A percentile compares a stretch with the other conserved stretches of the same genome.
These are phyloP conservation scores for Laguncularia racemosa DNA, from an alignment of 345 rosid genomes.

Conservation along the genomic window DNA sequence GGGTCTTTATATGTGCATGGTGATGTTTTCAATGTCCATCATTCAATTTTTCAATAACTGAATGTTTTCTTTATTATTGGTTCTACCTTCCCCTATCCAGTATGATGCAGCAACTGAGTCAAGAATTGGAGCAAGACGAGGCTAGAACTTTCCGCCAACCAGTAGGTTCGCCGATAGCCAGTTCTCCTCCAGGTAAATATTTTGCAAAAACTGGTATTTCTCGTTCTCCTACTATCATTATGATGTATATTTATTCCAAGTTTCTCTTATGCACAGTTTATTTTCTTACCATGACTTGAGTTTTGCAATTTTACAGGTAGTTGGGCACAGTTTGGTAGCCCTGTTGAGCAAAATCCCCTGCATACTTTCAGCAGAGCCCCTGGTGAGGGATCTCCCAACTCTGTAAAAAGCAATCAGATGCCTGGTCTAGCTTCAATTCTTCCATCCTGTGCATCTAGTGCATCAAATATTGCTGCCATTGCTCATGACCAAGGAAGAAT, in stretches of 20 bases:
- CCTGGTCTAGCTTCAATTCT: conserved; percentile 89
- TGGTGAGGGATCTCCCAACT: conserved; percentile 46
- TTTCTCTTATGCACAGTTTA: background rate
- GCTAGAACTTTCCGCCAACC: conserved; percentile 55
- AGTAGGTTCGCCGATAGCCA: conserved; percentile 62
- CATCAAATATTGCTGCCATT: conserved; percentile 62
- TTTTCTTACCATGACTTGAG: background rate
- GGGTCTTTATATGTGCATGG: background rate
- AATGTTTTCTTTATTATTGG: conserved; percentile 1
- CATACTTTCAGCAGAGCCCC: conserved; percentile 57
- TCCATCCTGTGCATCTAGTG: conserved; percentile 43
- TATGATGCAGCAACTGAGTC: conserved; percentile 59
- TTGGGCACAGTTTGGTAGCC: conserved; percentile 69
- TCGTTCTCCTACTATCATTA: conserved; percentile 5
- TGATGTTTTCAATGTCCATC: background rate
- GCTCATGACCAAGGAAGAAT: conserved; percentile 64
- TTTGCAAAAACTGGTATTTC: conserved; percentile 1
- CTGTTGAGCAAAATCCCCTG: conserved; percentile 52
- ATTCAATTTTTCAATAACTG: background rate
- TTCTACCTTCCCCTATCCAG: conserved; percentile 28
- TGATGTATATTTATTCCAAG: background rate
- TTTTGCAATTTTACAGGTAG: conserved; percentile 39
- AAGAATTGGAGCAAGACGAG: conserved; percentile 78
- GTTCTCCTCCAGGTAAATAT: conserved; percentile 78
- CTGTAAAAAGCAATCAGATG: conserved; percentile 42